phyloP scores from a whole-genome alignment of 352 stramenopile species.

The Halophytophthora polymorphica region DNA sequence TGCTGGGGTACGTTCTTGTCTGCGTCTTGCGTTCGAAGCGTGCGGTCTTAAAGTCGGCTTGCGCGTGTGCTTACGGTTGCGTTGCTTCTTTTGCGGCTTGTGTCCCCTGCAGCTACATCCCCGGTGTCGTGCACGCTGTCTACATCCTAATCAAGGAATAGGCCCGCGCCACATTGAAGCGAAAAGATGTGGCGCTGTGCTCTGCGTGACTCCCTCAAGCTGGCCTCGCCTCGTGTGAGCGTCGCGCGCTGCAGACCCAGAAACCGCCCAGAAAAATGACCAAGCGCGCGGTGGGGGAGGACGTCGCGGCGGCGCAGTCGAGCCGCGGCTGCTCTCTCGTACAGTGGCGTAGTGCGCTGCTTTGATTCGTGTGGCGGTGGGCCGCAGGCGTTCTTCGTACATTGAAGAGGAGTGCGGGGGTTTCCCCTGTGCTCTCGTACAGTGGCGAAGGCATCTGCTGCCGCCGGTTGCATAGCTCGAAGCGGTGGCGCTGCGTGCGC shows the following conservation, averaged over 20 bases:
- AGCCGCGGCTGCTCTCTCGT: conserved; percentile 13
- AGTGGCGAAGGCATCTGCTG: conserved; percentile 7
- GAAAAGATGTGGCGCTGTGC: conserved; percentile 25
- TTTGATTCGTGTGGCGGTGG: neutral
- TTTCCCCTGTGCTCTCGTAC: conserved; percentile 20
- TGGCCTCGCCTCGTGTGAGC: conserved; percentile 1
- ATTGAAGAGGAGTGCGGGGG: conserved; percentile 30
- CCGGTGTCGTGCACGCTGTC: conserved; percentile 71
- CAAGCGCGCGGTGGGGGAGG: conserved; percentile 3
- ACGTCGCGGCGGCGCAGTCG: conserved; percentile 1
- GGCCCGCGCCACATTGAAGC: conserved; percentile 16
- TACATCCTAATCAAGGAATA: conserved; percentile 75
- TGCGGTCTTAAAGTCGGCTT: conserved; percentile 5
- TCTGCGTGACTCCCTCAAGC: neutral
- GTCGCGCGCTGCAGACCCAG: neutral
- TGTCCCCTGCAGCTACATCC: conserved; percentile 40
- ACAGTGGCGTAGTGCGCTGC: conserved; percentile 10
- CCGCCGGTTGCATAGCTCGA: conserved; percentile 2
- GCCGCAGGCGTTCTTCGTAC: conserved; percentile 2
- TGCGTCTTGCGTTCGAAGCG: neutral
- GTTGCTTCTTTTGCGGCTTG: neutral
- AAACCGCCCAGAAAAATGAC: conserved; percentile 8
- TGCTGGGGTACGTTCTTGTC: conserved; percentile 36
- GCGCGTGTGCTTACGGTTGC: neutral
- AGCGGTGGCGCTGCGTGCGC: conserved; percentile 4